Evolutionary conservation across 108 stramenopile species (phyloP).

Genomic region (Cyclotella atomus): DNA sequence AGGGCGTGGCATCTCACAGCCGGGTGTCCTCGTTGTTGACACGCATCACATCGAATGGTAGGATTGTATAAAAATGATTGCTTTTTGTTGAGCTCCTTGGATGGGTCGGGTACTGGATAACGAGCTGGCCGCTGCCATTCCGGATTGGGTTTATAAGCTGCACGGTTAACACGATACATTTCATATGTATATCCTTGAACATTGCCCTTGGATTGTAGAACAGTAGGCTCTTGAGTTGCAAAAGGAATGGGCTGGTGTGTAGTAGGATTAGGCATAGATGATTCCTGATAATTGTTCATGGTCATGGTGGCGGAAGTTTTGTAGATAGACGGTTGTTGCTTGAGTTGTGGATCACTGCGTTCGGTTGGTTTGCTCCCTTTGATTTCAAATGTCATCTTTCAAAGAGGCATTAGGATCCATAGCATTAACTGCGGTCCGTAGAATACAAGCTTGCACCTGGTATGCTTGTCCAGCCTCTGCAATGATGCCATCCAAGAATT

Average conservation of each 20-base stretch:
- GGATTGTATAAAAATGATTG: not conserved
- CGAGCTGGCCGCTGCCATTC: not conserved
- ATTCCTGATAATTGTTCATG: too few relatives aligned
- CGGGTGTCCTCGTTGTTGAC: not conserved
- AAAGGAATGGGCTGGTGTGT: too few relatives aligned
- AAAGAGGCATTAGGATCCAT: not conserved
- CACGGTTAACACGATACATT: not conserved
- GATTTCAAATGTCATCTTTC: not conserved
- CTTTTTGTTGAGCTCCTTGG: not conserved
- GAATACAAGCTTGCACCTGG: not conserved
- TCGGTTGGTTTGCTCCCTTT: not conserved
- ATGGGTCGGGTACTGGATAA: not conserved
- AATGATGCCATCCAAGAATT: not conserved
- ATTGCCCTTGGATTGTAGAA: too few relatives aligned
- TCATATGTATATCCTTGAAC: not conserved
- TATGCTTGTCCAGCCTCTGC: not conserved
- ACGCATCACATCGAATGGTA: not conserved
- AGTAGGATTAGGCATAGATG: too few relatives aligned
- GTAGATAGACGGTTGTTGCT: not conserved
- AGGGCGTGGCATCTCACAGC: not conserved
- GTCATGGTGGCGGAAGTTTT: too few relatives aligned
- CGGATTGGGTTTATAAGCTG: not conserved
- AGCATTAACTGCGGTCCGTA: not conserved
- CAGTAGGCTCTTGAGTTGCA: too few relatives aligned
- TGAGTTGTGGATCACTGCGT: not conserved